Evolutionary conservation across 140 eudicot genomes (phyloP).

Genomic region (Oenanthe javanica): DNA sequence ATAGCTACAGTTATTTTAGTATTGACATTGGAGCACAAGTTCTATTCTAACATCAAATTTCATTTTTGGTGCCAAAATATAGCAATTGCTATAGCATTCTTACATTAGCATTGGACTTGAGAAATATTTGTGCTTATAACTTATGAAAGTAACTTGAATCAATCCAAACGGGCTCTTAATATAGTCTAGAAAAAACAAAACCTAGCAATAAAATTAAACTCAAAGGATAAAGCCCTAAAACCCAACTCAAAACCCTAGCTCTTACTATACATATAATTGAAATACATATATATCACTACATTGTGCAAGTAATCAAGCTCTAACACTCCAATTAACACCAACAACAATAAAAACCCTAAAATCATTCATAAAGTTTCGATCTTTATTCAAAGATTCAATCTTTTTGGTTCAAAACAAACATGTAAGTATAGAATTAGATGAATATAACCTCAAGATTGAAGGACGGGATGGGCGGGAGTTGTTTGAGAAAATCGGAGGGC

Average conservation of each 20-base stretch:
- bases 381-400: not conserved
- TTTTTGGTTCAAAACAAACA: not conserved
- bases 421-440: not conserved
- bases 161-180: no score
- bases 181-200: no score
- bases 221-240: no score
- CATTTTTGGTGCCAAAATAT: no score
- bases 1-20: no score
- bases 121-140: no score
- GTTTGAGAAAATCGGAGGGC: conserved; percentile 37
- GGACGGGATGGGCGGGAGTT: conserved; percentile 52
- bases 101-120: no score
- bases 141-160: no score
- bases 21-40: no score
- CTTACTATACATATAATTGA: not conserved
- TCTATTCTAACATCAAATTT: no score
- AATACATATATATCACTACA: no score
- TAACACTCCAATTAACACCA: not conserved
- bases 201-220: not conserved
- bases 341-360: not conserved
- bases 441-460: conserved; percentile 45
- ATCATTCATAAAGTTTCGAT: not conserved
- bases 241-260: not conserved
- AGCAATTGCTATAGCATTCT: no score
- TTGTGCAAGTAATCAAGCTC: not conserved